A percentile compares a stretch with the other conserved stretches of the same genome.
Evolutionary conservation across 2,329 filamentous ascomycete species (phyloP).

Genomic region (Elsinoe necatrix): DNA sequence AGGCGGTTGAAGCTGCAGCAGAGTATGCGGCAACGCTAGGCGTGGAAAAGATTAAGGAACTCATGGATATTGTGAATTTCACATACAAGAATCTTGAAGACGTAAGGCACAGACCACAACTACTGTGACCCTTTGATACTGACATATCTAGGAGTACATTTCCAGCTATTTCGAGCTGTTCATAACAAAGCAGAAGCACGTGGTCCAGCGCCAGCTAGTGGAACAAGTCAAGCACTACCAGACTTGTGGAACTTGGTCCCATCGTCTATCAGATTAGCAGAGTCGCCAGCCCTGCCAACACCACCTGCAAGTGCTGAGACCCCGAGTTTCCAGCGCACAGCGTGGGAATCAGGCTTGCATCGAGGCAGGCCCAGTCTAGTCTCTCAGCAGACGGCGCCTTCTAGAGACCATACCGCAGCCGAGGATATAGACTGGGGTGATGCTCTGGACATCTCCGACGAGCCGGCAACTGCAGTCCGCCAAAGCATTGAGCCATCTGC

Average conservation of each 20-base stretch:
- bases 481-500: no score
- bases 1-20: not conserved
- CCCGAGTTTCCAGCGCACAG: not conserved
- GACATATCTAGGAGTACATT: not conserved
- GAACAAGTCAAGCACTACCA: conserved; percentile 1
- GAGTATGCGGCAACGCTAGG: not conserved
- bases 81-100: not conserved
- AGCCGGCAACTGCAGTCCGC: no score
- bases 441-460: no score
- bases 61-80: conserved; percentile 5
- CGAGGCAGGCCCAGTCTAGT: not conserved
- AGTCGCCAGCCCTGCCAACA: not conserved
- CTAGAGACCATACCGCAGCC: no score
- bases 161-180: conserved; percentile 3
- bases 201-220: not conserved
- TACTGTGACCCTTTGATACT: not conserved
- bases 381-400: no score
- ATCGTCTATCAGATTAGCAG: not conserved
- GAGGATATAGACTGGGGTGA: no score
- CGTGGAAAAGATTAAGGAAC: not conserved
- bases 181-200: not conserved
- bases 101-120: not conserved
- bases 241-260: not conserved
- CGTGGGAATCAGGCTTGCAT: not conserved
- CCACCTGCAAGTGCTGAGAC: not conserved